Percentiles rank a stretch among this genome's conserved stretches.
These are phyloP conservation scores for Aureobasidium subglaciale DNA, from an alignment of 2,329 filamentous ascomycete species.

Conservation along the genomic window DNA sequence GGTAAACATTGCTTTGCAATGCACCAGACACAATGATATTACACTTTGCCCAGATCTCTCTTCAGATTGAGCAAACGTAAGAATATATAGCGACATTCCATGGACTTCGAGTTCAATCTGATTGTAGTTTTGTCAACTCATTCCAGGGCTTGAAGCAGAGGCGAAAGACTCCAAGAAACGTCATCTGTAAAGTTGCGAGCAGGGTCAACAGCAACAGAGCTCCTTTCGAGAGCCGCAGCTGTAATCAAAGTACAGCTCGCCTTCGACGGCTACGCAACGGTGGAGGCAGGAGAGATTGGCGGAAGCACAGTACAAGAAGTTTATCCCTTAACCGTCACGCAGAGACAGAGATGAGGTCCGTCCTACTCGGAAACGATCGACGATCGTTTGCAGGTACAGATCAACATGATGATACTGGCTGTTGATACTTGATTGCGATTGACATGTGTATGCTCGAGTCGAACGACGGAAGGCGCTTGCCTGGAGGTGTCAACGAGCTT, in stretches of 20 bases:
- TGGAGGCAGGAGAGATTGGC: constrained; percentile 9
- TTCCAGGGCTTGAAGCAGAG: not conserved
- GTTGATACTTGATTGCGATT: constrained; percentile 3
- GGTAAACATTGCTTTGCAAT: not conserved
- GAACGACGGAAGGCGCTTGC: not conserved
- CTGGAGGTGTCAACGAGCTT: not conserved
- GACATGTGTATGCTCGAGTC: constrained; percentile 2
- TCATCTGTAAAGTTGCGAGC: not conserved
- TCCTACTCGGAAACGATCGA: not conserved
- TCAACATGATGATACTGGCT: not conserved
- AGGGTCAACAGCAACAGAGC: not conserved
- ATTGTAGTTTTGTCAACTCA: not conserved
- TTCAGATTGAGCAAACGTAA: too few relatives aligned
- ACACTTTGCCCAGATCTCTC: too few relatives aligned
- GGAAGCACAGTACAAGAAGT: not conserved
- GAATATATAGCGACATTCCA: not conserved
- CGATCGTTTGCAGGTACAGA: not conserved
- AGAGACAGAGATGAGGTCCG: constrained; percentile 1
- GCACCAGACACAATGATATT: too few relatives aligned
- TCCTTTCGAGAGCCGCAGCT: constrained; percentile 2
- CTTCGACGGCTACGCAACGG: constrained; percentile 4
- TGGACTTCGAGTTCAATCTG: not conserved
- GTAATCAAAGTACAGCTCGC: constrained; percentile 11
- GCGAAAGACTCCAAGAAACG: not conserved
- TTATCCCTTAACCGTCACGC: constrained; percentile 9